Evolutionary conservation across 2,329 filamentous ascomycete species (phyloP).

Genomic region (Cryphonectria naterciae): DNA sequence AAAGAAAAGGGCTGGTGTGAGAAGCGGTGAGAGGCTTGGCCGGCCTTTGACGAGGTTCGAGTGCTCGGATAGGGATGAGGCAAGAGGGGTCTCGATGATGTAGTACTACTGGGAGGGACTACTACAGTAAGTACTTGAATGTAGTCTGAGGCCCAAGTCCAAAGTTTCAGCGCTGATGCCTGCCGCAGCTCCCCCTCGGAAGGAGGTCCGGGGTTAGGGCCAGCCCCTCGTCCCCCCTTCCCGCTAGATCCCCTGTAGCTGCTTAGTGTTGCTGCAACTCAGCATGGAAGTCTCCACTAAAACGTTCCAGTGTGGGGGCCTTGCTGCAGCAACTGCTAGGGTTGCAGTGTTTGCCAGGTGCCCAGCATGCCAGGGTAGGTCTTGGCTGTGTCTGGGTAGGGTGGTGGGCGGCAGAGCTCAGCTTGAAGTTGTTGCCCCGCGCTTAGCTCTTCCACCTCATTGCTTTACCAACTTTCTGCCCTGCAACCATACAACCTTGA

Average conservation of each 20-base stretch:
- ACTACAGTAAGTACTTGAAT: not conserved
- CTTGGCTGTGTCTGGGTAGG: not conserved
- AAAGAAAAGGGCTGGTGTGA: not conserved
- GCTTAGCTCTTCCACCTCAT: not conserved
- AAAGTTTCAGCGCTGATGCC: not conserved
- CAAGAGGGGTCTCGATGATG: not conserved
- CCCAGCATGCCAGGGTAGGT: not conserved
- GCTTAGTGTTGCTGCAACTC: not conserved
- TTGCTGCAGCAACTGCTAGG: not conserved
- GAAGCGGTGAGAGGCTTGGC: not conserved
- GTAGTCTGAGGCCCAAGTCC: not conserved
- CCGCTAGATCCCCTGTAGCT: constrained; percentile 1
- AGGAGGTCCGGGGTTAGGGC: not conserved
- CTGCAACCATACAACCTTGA: not conserved
- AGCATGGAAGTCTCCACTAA: constrained; percentile 9
- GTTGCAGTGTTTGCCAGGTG: not conserved
- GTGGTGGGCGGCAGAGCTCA: not conserved
- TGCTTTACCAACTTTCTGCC: not conserved
- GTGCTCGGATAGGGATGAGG: not conserved
- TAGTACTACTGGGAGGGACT: no score
- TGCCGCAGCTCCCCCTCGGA: not conserved
- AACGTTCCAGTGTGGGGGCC: constrained; percentile 7
- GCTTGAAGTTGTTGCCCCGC: not conserved
- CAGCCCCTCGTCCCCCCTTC: not conserved
- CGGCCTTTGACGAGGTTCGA: not conserved